phyloP scores from a whole-genome alignment of 768 basidiomycete genomes.

The Tulasnella sp. region DNA sequence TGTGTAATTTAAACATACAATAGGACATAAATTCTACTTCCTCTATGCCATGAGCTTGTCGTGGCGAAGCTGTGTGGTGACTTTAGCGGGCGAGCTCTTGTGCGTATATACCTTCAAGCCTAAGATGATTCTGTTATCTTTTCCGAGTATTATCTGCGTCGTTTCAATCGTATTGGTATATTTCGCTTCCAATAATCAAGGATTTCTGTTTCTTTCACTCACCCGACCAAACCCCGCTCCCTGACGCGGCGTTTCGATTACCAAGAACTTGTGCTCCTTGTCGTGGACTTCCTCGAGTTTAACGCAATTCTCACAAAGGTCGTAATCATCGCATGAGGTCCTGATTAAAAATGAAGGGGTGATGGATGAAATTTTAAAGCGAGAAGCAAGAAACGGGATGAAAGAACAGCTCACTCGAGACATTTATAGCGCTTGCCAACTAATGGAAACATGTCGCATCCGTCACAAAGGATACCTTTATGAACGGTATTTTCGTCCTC shows the following conservation, averaged over 20 bases:
- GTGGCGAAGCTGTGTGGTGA: conserved; percentile 23
- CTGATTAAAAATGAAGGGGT: conserved; percentile 4
- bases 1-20: neutral
- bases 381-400: neutral
- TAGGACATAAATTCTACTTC: neutral
- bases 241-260: conserved; percentile 20
- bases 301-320: conserved; percentile 33
- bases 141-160: conserved; percentile 4
- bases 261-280: conserved; percentile 31
- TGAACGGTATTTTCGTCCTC: conserved; percentile 21
- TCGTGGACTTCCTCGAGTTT: conserved; percentile 23
- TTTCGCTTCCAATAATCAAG: neutral
- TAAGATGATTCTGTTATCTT: conserved; percentile 25
- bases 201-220: neutral
- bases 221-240: conserved; percentile 25
- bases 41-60: conserved; percentile 19
- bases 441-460: conserved; percentile 29
- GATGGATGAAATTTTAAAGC: neutral
- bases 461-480: conserved; percentile 29
- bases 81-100: conserved; percentile 14
- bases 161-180: neutral
- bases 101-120: conserved; percentile 32
- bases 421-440: conserved; percentile 33
- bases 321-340: conserved; percentile 31
- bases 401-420: conserved; percentile 32